Evolutionary conservation across 129 eudicot species (phyloP).

Genomic region (Solidago caesia): DNA sequence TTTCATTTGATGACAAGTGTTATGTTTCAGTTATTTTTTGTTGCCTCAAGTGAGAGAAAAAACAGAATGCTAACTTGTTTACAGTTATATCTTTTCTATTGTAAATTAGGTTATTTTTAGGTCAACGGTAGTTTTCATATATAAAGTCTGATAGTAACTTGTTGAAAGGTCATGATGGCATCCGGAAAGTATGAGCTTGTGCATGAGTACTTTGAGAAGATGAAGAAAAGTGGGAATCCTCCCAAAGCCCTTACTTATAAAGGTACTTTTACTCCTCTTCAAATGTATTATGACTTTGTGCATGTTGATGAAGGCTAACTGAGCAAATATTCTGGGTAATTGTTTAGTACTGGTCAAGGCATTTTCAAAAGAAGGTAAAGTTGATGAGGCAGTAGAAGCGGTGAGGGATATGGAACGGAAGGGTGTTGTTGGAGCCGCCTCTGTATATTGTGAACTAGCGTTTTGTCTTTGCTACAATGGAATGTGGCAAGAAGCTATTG

Average conservation of each 20-base stretch:
- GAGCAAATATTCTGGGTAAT: conserved; percentile 7
- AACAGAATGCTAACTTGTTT: background rate
- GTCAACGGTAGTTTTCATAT: conserved; percentile 4
- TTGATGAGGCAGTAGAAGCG: conserved; percentile 66
- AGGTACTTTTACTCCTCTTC: conserved; percentile 41
- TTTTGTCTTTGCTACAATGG: conserved; percentile 94
- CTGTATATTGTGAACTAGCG: conserved; percentile 89
- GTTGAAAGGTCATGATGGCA: conserved; percentile 83
- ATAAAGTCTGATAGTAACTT: conserved; percentile 34
- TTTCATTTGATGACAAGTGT: background rate
- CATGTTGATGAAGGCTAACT: conserved; percentile 10
- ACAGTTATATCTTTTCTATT: background rate
- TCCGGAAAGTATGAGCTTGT: conserved; percentile 81
- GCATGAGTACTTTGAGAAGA: conserved; percentile 65
- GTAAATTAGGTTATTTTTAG: background rate
- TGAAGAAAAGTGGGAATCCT: conserved; percentile 79
- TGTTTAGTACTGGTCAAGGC: conserved; percentile 79
- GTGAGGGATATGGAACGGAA: conserved; percentile 92
- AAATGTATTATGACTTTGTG: conserved; percentile 9
- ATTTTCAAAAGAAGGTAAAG: conserved; percentile 76
- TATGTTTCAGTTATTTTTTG: background rate
- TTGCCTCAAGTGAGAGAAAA: background rate
- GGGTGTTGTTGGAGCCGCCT: conserved; percentile 70
- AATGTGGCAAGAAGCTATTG: conserved; percentile 82
- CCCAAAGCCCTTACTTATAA: conserved; percentile 88